Conservation (phyloP, 306 rosid species). For the Ochetophila trinervis region DNA sequence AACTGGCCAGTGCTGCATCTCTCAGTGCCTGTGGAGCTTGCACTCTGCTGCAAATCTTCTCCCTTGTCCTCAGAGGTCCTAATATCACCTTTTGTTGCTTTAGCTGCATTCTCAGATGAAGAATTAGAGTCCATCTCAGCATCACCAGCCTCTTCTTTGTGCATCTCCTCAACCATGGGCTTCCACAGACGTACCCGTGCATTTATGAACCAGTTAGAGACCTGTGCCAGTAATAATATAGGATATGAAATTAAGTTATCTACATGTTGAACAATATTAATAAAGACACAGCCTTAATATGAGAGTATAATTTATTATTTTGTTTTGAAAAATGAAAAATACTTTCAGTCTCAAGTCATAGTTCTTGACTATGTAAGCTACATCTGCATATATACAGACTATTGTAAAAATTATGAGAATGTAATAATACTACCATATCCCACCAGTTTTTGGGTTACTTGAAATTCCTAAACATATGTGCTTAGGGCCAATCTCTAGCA, state of each 20-base stretch:
- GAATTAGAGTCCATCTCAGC: constrained; percentile 62
- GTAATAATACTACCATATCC: too few relatives aligned
- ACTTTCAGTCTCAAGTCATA: too few relatives aligned
- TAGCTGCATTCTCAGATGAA: constrained; percentile 58
- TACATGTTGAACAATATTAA: background rate
- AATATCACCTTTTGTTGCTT: constrained; percentile 44
- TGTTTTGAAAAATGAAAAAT: too few relatives aligned
- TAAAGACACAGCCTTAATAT: too few relatives aligned
- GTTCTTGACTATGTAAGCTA: too few relatives aligned
- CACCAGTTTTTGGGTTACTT: too few relatives aligned
- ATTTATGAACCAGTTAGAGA: constrained; percentile 87
- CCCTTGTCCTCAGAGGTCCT: constrained; percentile 41
- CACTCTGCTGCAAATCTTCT: constrained; percentile 57
- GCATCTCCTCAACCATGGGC: constrained; percentile 89
- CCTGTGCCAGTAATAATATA: constrained; percentile 37
- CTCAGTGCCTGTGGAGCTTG: constrained; percentile 43
- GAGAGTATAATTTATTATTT: too few relatives aligned
- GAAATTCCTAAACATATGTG: too few relatives aligned
- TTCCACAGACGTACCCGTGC: constrained; percentile 90
- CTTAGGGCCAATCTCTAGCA: too few relatives aligned
- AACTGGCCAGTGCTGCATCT: constrained; percentile 44
- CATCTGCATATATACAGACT: too few relatives aligned
- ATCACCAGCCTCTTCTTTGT: constrained; percentile 71
- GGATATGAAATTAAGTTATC: background rate
- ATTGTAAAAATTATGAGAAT: too few relatives aligned